Evolutionary conservation across 2,329 filamentous ascomycete genomes (phyloP).

Genomic region (Ophiognomonia clavigignenti-juglandacearum): DNA sequence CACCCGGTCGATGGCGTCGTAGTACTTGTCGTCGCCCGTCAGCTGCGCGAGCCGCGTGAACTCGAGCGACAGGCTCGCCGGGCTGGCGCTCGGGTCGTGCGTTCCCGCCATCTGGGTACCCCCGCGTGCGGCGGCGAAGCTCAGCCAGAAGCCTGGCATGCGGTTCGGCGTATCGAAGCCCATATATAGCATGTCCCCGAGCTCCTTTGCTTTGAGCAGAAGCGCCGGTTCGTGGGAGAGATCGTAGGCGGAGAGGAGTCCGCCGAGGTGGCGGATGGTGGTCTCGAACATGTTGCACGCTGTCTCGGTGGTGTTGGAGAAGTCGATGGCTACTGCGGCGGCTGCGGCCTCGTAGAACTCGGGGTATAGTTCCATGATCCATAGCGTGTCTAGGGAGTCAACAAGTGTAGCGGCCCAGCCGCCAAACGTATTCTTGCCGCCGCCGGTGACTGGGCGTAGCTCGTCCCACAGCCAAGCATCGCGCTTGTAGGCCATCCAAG

Average conservation of each 20-base stretch:
- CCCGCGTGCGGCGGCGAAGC: constrained; percentile 35
- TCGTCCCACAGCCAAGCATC: constrained; percentile 86
- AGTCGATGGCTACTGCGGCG: constrained; percentile 64
- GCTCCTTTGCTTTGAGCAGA: constrained; percentile 71
- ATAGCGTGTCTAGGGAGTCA: constrained; percentile 76
- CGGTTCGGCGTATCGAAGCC: constrained; percentile 44
- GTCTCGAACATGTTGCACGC: constrained; percentile 80
- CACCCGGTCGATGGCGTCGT: constrained; percentile 58
- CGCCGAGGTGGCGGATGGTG: constrained; percentile 85
- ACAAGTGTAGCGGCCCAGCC: constrained; percentile 90
- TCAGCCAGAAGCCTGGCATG: constrained; percentile 52
- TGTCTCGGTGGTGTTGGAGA: constrained; percentile 67
- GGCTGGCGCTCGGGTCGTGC: constrained; percentile 31
- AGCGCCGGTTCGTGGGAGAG: constrained; percentile 67
- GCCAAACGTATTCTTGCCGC: constrained; percentile 77
- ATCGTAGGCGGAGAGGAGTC: constrained; percentile 80
- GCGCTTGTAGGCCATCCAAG: constrained; percentile 78
- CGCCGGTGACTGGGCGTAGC: constrained; percentile 65
- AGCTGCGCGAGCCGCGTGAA: constrained; percentile 67
- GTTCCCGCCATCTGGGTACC: constrained; percentile 29
- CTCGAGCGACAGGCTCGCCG: constrained; percentile 62
- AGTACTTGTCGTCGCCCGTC: constrained; percentile 64
- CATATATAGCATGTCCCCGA: constrained; percentile 71
- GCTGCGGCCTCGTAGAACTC: constrained; percentile 74
- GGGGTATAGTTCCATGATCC: constrained; percentile 75